Conservation (phyloP, 768 basidiomycete species). For the Cystofilobasidium capitatum region DNA sequence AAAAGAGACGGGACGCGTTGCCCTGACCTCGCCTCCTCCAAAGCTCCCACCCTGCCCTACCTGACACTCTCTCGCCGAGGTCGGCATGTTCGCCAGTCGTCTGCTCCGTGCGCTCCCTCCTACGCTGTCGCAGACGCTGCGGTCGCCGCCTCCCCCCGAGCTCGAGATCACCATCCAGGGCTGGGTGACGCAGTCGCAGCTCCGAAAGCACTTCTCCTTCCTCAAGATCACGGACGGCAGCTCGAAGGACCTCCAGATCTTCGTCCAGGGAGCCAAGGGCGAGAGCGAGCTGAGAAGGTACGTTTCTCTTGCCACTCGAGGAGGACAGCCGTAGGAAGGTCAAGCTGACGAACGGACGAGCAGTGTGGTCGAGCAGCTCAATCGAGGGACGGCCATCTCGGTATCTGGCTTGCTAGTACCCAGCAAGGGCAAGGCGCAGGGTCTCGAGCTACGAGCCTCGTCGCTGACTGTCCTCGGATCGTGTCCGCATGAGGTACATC, state of each 20-base stretch:
- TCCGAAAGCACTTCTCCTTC: constrained; percentile 82
- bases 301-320: neutral
- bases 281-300: constrained; percentile 14
- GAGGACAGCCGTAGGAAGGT: too few species aligned
- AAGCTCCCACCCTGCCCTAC: too few species aligned
- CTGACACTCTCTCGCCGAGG: too few species aligned
- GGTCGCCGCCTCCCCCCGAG: neutral
- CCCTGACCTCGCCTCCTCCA: too few species aligned
- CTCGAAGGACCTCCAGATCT: constrained; percentile 64
- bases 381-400: constrained; percentile 51
- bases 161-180: constrained; percentile 51
- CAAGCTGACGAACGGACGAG: constrained; percentile 33
- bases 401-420: constrained; percentile 45
- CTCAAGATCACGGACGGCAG: constrained; percentile 69
- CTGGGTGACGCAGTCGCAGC: constrained; percentile 76
- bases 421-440: constrained; percentile 49
- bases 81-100: neutral
- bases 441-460: constrained; percentile 49
- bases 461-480: constrained; percentile 48
- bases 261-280: constrained; percentile 47
- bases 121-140: neutral
- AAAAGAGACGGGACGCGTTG: too few species aligned
- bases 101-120: neutral
- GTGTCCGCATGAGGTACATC: constrained; percentile 51
- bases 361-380: constrained; percentile 34